Base-by-base conservation (phyloP, 2,329 filamentous ascomycete species). In the Cytospora mali region DNA sequence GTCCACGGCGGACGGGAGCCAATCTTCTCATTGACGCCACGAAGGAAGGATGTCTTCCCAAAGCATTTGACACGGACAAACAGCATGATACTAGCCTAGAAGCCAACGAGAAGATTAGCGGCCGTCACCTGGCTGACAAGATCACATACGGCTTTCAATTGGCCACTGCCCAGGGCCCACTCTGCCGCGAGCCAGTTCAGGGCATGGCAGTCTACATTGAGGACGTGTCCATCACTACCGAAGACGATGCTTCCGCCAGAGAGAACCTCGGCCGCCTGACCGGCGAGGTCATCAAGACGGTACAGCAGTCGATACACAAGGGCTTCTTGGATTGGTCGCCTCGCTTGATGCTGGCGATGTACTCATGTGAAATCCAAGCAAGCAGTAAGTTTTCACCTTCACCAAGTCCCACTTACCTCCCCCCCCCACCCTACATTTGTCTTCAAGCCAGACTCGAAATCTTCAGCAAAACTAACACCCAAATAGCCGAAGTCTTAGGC, bases 251-350 rank as follows among this genome's bases (percentile, higher is more conserved):
- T 18, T 84, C 89, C 2, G 81, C 84, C 16, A 79, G 83, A 16
- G 88, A 92, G 69, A 86, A 84, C 58, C 80, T 93, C 18, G 90
- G 91, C 69, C 89, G 93, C 2, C 80, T 98, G 0, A 98, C 93
- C 0, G 93, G 95, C 66, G 95, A 98, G 77, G 87, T 96, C 51
- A 97, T 99, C 79, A 93, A 93, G 75, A 89, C 91, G 0, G 88
- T 94, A 21, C 92, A 94, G 68, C 88, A 92, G 52, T 85, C 88
- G n/a, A 92, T 99, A 65, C 86, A 89, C 56, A 82, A 88, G 67
- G 94, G 89, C 25, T 97, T 98, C 80, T 81, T 97, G 21, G 95
- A 98, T 80, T 99, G 95, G 95, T 94, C 90, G 46, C 91, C 95
- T 0, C 88, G 95, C n/a, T 85, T 99, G 68, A 87, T 98, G 79